Evolutionary conservation across 73 alveolate species (phyloP), one percentile per base, ranked within the genome.

Genomic region (Paraurostyla sp.): DNA sequence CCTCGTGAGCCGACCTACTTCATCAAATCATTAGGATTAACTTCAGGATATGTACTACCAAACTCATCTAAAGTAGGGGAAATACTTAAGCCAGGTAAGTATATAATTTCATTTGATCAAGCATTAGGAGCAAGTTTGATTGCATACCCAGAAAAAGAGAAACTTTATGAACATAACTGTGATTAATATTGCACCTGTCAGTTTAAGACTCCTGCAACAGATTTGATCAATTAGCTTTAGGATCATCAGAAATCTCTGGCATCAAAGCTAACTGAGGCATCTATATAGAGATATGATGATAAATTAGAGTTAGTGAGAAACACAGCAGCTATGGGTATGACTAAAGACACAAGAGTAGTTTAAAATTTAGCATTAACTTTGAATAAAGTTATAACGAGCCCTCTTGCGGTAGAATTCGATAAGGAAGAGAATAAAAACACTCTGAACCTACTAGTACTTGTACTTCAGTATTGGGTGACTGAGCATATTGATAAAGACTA

Each of bases 151-250:
- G 71, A 73, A 48, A 73, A 73, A 27, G 86, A 73, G 38, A 73
- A 73, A 48, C 52, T 48, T 13, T 73, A 22, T 48, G 33, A 48
- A 2, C 86, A 73, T 73, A 73, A 40, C 51, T 73, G 86, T 27
- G 86, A 73, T 73, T 49, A 73, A 43, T 73, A 43, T 48, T 73
- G 86, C 71, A 23, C 86, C 13, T 73, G 86, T 30, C 27, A 73
- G 29, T 73, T 73, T 45, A 73, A 73, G 50, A 73, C 86, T 23
- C 86, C 86, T 25, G 86, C 86, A 2, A 73, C 86, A n/a, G 86
- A 73, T 48, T 36, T 73, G 15, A 40, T 73, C 13, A 73, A 73
- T 25, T 33, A 49, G 40, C 29, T 73, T 1, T 48, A 73, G 41
- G 65, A 43, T 48, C 32, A 73, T 23, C 42, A 73, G 30, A 73